Evolutionary conservation across 805 yeast species (phyloP).

Genomic region (Jamesozyma hellenica): DNA sequence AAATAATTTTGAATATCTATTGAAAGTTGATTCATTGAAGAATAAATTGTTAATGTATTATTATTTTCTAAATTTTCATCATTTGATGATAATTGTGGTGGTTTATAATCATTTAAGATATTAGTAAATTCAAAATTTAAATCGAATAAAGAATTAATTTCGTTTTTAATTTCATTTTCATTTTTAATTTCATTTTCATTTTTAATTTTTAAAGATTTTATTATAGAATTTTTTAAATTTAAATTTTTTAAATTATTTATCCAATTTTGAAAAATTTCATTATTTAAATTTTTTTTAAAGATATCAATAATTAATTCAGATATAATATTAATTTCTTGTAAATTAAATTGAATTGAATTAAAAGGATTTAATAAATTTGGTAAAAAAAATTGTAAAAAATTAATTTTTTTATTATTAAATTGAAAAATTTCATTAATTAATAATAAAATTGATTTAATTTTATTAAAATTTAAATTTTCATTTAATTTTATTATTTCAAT

Average conservation of each 20-base stretch:
- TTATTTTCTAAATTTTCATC: not conserved
- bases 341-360: conserved; percentile 12
- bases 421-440: conserved; percentile 22
- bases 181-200: not conserved
- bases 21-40: conserved; percentile 6
- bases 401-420: conserved; percentile 22
- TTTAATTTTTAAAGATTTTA: not conserved
- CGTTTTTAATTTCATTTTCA: not conserved
- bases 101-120: conserved; percentile 11
- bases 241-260: not conserved
- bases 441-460: conserved; percentile 9
- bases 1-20: conserved; percentile 23
- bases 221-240: not conserved
- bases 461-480: not conserved
- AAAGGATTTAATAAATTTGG: conserved; percentile 27
- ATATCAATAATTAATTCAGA: conserved; percentile 22
- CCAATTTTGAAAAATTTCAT: not conserved
- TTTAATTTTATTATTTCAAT: conserved; percentile 1
- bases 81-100: conserved; percentile 8
- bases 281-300: conserved; percentile 2
- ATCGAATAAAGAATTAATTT: conserved; percentile 9
- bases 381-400: conserved; percentile 18
- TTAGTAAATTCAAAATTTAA: conserved; percentile 14
- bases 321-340: conserved; percentile 13
- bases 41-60: conserved; percentile 2